Evolutionary conservation across 1,139 yeast species (phyloP).

Genomic region (Kodamaea fungicola): DNA sequence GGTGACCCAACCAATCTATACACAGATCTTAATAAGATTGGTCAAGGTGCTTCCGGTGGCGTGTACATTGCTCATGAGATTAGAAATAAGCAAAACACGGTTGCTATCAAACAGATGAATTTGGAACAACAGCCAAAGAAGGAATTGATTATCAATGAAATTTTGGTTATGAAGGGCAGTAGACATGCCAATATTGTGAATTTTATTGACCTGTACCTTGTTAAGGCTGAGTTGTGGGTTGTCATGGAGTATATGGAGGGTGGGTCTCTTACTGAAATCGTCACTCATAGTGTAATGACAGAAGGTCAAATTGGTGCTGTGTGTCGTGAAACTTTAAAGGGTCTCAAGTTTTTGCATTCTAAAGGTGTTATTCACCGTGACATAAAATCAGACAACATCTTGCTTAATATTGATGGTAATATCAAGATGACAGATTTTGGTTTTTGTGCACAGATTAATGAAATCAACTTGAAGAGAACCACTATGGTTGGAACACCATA

Average conservation of each 20-base stretch:
- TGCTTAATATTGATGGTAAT: conserved; percentile 78
- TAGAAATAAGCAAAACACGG: conserved; percentile 52
- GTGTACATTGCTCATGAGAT: conserved; percentile 84
- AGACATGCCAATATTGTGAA: conserved; percentile 90
- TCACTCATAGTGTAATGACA: conserved; percentile 90
- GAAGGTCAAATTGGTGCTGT: conserved; percentile 98
- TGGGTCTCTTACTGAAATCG: conserved; percentile 92
- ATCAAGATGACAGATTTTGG: conserved; percentile 90
- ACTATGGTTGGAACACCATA: conserved; percentile 99
- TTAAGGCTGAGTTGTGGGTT: conserved; percentile 84
- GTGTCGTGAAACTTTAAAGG: conserved; percentile 83
- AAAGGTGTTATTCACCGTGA: conserved; percentile 96
- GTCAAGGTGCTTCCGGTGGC: conserved; percentile 98
- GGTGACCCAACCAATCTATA: conserved; percentile 84
- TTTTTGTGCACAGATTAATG: conserved; percentile 94
- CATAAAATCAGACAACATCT: conserved; percentile 89
- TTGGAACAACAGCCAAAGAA: conserved; percentile 91
- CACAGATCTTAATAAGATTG: conserved; percentile 72
- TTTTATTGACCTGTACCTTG: conserved; percentile 78
- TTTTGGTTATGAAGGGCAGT: conserved; percentile 88
- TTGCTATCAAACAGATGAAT: conserved; percentile 95
- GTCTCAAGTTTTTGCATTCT: conserved; percentile 81
- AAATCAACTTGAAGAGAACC: conserved; percentile 78
- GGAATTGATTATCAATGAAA: conserved; percentile 87
- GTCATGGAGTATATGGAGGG: conserved; percentile 99